Evolutionary conservation across 192 early-diverging fungal species (phyloP).

Genomic region (Backusella australiensis): DNA sequence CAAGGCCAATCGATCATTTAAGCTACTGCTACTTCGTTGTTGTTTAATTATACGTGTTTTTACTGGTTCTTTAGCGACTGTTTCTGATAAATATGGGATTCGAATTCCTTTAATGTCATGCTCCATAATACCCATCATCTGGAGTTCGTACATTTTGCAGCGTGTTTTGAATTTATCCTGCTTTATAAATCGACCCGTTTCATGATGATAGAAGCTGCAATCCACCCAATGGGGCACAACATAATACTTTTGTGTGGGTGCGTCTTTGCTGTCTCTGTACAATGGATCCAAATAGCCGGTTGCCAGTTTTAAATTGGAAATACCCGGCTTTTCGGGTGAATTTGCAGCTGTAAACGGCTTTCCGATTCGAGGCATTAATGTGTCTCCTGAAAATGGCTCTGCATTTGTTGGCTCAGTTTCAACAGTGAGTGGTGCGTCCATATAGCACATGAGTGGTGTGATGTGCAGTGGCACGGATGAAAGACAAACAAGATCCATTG

Average conservation of each 20-base stretch:
- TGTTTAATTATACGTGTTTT: not conserved
- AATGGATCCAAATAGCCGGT: slow-evolving; percentile 41
- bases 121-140: slow-evolving; percentile 78
- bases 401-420: slow-evolving; percentile 1
- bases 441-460: slow-evolving; percentile 85
- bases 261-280: slow-evolving; percentile 45
- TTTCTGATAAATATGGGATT: slow-evolving; percentile 49
- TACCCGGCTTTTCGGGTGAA: slow-evolving; percentile 18
- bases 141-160: slow-evolving; percentile 84
- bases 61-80: not conserved
- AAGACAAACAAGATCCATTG: slow-evolving; percentile 90
- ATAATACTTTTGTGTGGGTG: slow-evolving; percentile 47
- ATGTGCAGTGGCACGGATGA: slow-evolving; percentile 83
- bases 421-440: slow-evolving; percentile 17
- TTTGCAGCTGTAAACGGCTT: slow-evolving; percentile 20
- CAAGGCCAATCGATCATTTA: slow-evolving; percentile 14
- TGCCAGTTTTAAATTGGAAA: slow-evolving; percentile 2
- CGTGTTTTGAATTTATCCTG: slow-evolving; percentile 59
- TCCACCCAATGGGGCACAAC: slow-evolving; percentile 91
- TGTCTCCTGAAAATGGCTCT: slow-evolving; percentile 14
- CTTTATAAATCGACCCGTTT: slow-evolving; percentile 42
- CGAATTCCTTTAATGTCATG: slow-evolving; percentile 53
- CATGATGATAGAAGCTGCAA: slow-evolving; percentile 77
- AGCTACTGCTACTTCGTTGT: slow-evolving; percentile 24
- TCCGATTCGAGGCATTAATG: not conserved